Base-by-base conservation (phyloP, 2,329 filamentous ascomycete species). In the Tympanopsis confertula region DNA sequence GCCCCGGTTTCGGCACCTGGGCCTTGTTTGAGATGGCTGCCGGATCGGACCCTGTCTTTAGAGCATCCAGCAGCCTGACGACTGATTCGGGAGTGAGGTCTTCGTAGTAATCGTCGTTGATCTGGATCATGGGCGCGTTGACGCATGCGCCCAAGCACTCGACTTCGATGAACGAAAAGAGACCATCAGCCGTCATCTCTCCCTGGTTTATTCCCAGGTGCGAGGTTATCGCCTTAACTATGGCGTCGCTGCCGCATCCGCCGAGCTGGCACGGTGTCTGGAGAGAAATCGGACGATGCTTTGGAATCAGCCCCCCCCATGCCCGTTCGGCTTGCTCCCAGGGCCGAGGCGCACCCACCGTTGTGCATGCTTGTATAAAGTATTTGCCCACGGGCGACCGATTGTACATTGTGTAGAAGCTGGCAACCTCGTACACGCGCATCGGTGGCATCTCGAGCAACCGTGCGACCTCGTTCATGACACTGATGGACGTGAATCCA, bases 341-440 rank as follows among this genome's bases (percentile, higher is more conserved):
- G n/a, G n/a, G n/a, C n/a, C n/a, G n/a, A n/a, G n/a, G n/a, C n/a
- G n/a, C n/a, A 61, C 75, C 55, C 75, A 94, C 88, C 49, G 91
- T 98, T 45, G 91, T 98, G 80, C 91, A 98, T 53, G 86, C 85
- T 68, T 98, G 91, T 46, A 98, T 74, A 62, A 94, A 88, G 69
- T 82, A 98, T 66, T 91, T 91, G 64, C 91, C 91, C 35, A 98
- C 88, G 2, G 91, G 89, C 43, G 78, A 83, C 47, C 91, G 81
- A 74, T 98, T 98, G 73, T 96, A 98, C 91, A 98, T 98, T 59
- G 91, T 98, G 69, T 98, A 98, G 71, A 98, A 98, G 35, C 87
- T 94, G 43, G 91, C 91, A 50, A 98, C 91, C 69, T 98, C 91
- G 69, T 98, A 98, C 44, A 98, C 91, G 51, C 91, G 82, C 83